Percentiles rank a stretch among this genome's conserved stretches.
These are phyloP conservation scores for Mycena belliarum DNA, from an alignment of 768 basidiomycete genomes.

Conservation along the genomic window DNA sequence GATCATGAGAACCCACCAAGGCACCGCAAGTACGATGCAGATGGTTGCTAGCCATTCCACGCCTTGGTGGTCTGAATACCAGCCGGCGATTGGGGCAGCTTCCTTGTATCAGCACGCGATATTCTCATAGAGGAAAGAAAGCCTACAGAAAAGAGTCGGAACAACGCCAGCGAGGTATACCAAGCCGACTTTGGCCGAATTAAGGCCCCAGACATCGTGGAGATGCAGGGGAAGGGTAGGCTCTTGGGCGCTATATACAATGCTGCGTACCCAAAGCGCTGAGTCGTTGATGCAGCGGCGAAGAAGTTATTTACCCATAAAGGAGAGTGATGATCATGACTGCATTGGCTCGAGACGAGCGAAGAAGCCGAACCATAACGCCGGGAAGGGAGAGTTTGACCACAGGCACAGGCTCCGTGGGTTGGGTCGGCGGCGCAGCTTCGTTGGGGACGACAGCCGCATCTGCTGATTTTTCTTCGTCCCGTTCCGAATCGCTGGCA, in stretches of 20 bases:
- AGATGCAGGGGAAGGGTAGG: conserved; percentile 47
- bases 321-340: conserved; percentile 47
- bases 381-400: conserved; percentile 36
- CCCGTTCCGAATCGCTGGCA: conserved; percentile 7
- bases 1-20: conserved; percentile 63
- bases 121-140: not conserved
- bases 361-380: conserved; percentile 43
- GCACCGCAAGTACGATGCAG: conserved; percentile 53
- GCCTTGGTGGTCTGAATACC: conserved; percentile 55
- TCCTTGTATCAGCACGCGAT: not conserved
- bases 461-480: conserved; percentile 5
- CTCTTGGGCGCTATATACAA: conserved; percentile 52
- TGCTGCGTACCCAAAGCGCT: conserved; percentile 30
- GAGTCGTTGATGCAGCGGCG: not conserved
- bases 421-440: not conserved
- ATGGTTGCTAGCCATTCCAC: conserved; percentile 53
- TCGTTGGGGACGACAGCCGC: not conserved
- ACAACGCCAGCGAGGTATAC: conserved; percentile 65
- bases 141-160: conserved; percentile 65
- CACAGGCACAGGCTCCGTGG: not conserved
- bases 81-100: conserved; percentile 66
- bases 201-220: conserved; percentile 44
- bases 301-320: conserved; percentile 47
- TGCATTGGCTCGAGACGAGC: conserved; percentile 50
- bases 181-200: conserved; percentile 39